phyloP scores from a whole-genome alignment of 2,329 filamentous ascomycete species.

The Parastagonospora nodorum region DNA sequence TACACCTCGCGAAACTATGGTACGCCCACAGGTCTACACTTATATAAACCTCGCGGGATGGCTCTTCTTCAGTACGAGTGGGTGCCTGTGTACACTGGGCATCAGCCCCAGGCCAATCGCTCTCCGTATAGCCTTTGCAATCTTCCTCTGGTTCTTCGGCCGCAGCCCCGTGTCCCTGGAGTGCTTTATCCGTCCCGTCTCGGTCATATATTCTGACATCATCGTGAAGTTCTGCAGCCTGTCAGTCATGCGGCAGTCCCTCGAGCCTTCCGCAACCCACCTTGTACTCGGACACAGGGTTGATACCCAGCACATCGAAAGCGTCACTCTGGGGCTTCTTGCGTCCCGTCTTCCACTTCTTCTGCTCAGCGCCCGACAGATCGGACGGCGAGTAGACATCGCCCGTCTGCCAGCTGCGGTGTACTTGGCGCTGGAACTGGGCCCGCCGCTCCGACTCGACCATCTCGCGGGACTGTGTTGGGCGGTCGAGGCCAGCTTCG shows the following conservation, averaged over 20 bases:
- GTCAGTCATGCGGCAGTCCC: background rate
- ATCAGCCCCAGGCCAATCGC: slow-evolving; percentile 89
- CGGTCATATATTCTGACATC: slow-evolving; percentile 84
- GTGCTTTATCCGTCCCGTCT: slow-evolving; percentile 83
- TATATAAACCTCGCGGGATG: slow-evolving; percentile 23
- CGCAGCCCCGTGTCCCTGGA: slow-evolving; percentile 77
- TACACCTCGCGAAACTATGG: no score
- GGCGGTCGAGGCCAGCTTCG: slow-evolving; percentile 25
- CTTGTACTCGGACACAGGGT: slow-evolving; percentile 86
- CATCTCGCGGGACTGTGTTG: slow-evolving; percentile 25
- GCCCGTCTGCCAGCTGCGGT: slow-evolving; percentile 73
- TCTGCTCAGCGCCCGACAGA: slow-evolving; percentile 75
- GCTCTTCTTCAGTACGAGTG: slow-evolving; percentile 50
- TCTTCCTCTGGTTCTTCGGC: slow-evolving; percentile 87
- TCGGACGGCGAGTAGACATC: slow-evolving; percentile 94
- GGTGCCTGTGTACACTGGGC: slow-evolving; percentile 88
- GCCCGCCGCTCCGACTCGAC: slow-evolving; percentile 34
- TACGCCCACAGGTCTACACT: no score
- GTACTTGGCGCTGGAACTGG: slow-evolving; percentile 67
- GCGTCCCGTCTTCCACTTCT: slow-evolving; percentile 70
- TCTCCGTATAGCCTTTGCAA: slow-evolving; percentile 89
- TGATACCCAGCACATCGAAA: slow-evolving; percentile 78
- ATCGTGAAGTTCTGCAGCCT: slow-evolving; percentile 80
- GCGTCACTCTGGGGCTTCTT: slow-evolving; percentile 66
- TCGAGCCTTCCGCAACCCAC: slow-evolving; percentile 54